Evolutionary conservation across 768 basidiomycete genomes (phyloP).

Genomic region (Naematelia aurantialba): DNA sequence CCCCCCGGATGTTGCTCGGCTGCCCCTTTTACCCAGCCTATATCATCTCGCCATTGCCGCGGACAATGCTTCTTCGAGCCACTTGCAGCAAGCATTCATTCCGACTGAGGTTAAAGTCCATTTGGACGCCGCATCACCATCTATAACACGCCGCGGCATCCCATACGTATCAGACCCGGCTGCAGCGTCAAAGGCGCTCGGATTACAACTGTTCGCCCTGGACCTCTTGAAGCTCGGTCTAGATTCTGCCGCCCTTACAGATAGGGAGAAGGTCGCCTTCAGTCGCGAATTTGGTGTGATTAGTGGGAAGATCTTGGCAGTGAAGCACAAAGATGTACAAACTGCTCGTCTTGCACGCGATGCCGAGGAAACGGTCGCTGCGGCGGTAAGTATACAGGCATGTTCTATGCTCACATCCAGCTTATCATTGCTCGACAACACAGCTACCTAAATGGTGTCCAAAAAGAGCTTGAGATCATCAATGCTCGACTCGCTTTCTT

Average conservation of each 20-base stretch:
- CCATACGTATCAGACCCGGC: slow-evolving; percentile 16
- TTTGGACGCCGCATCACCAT: not conserved
- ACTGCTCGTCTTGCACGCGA: not conserved
- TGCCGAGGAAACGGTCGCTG: not conserved
- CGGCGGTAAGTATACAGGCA: too few species aligned
- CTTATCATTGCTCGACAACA: slow-evolving; percentile 12
- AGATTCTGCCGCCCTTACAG: slow-evolving; percentile 16
- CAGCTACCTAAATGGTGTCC: slow-evolving; percentile 2
- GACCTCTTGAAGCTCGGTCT: slow-evolving; percentile 29
- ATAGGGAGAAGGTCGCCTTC: slow-evolving; percentile 31
- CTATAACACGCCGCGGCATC: not conserved
- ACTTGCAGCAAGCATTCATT: slow-evolving; percentile 35
- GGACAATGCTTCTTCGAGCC: slow-evolving; percentile 19
- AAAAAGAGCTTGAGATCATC: slow-evolving; percentile 13
- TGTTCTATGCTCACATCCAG: not conserved
- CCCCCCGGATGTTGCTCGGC: not conserved
- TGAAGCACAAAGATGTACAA: slow-evolving; percentile 9
- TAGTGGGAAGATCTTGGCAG: slow-evolving; percentile 24
- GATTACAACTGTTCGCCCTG: slow-evolving; percentile 25
- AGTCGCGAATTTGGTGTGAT: slow-evolving; percentile 27
- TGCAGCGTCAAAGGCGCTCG: slow-evolving; percentile 19
- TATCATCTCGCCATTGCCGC: slow-evolving; percentile 35
- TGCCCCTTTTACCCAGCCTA: slow-evolving; percentile 1
- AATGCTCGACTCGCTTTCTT: slow-evolving; percentile 14
- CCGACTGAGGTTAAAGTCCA: slow-evolving; percentile 14